Evolutionary conservation across 2,329 filamentous ascomycete species (phyloP).

Genomic region (Beauveria medogensis): DNA sequence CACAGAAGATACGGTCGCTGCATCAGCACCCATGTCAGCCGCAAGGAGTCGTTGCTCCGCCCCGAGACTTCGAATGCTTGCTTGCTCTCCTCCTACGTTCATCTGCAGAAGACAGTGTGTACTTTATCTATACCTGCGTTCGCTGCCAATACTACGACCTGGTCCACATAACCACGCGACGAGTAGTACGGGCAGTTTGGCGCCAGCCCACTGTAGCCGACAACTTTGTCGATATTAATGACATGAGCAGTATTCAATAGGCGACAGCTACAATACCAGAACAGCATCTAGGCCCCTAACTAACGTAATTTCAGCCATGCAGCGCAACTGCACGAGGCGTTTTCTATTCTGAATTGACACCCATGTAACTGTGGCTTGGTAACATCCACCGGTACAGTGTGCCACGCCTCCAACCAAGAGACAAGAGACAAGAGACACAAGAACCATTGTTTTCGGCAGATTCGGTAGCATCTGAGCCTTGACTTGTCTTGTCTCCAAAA

Average conservation of each 20-base stretch:
- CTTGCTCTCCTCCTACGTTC: background rate
- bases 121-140: background rate
- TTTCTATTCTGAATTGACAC: background rate
- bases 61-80: too few relatives aligned
- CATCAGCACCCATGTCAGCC: background rate
- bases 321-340: background rate
- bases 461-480: background rate
- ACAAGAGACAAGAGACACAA: background rate
- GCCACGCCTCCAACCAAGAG: background rate
- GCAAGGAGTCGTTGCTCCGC: too few relatives aligned
- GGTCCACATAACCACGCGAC: background rate
- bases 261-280: background rate
- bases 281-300: background rate
- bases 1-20: background rate
- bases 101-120: background rate
- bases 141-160: background rate
- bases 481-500: background rate
- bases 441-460: background rate
- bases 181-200: background rate
- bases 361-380: background rate
- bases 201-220: background rate
- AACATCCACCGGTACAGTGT: background rate
- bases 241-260: background rate
- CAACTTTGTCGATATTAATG: background rate
- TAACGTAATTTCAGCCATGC: background rate